These are phyloP conservation scores for Coprinopsis strossmayeri DNA, from an alignment of 768 basidiomycete species.

Conservation along the genomic window DNA sequence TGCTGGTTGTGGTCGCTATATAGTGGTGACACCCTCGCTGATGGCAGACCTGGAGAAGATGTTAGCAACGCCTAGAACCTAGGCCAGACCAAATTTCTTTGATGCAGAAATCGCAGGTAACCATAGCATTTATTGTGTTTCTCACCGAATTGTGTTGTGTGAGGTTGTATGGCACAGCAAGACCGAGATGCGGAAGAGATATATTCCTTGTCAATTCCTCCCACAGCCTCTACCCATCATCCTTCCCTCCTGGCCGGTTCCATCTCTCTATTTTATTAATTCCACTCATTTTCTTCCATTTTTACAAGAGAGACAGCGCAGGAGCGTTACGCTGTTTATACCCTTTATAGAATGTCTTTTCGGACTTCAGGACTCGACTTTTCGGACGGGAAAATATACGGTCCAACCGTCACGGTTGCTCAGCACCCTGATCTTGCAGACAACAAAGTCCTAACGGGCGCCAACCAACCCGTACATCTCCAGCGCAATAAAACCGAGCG, in stretches of 20 bases:
- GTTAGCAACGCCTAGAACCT: neutral
- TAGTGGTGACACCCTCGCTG: too few relatives aligned
- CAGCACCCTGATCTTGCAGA: constrained; percentile 44
- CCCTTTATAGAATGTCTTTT: neutral
- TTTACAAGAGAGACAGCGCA: neutral
- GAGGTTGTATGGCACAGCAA: neutral
- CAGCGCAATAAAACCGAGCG: constrained; percentile 87
- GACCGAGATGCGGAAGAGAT: neutral
- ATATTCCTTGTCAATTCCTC: constrained; percentile 10
- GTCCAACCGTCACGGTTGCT: constrained; percentile 32
- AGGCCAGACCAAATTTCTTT: neutral
- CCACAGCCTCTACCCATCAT: constrained; percentile 20
- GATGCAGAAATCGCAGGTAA: neutral
- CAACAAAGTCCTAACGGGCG: constrained; percentile 18
- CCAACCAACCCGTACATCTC: constrained; percentile 41
- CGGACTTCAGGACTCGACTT: constrained; percentile 66
- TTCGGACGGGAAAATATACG: constrained; percentile 40
- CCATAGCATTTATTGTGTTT: constrained; percentile 4
- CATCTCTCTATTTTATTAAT: constrained; percentile 31
- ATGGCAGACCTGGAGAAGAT: too few relatives aligned
- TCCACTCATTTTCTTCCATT: constrained; percentile 23
- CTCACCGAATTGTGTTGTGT: too few relatives aligned
- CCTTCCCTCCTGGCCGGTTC: constrained; percentile 44
- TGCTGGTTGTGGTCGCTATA: too few relatives aligned
- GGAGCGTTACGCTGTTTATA: neutral